These are phyloP conservation scores for Cladosporium sp. DNA, from an alignment of 2,329 filamentous ascomycete genomes.

Conservation along the genomic window DNA sequence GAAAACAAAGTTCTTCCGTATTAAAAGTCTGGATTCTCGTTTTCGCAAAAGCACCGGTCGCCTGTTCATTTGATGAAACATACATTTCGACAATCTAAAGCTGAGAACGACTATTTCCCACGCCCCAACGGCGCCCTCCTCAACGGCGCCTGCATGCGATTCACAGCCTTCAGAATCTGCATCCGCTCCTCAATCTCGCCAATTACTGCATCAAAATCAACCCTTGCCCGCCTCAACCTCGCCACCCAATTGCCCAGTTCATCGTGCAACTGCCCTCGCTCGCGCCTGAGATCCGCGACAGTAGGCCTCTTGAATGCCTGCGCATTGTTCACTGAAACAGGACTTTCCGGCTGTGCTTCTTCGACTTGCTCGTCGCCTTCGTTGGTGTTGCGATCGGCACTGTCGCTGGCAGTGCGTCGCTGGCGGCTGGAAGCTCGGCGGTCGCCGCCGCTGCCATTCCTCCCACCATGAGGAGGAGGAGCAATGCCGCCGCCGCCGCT, in stretches of 20 bases:
- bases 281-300: background rate
- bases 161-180: constrained; percentile 2
- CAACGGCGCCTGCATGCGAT: constrained; percentile 6
- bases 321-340: background rate
- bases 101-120: too few relatives aligned
- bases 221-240: background rate
- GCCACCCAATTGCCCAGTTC: background rate
- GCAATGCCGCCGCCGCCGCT: too few relatives aligned
- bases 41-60: too few relatives aligned
- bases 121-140: background rate
- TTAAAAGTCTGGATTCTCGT: too few relatives aligned
- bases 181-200: background rate
- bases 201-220: background rate
- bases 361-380: background rate
- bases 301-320: constrained; percentile 8
- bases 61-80: too few relatives aligned
- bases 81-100: too few relatives aligned
- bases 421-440: too few relatives aligned
- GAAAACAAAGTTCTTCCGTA: too few relatives aligned
- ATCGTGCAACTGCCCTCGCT: background rate
- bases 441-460: too few relatives aligned
- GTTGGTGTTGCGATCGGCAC: background rate
- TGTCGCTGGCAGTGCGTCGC: background rate
- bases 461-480: too few relatives aligned
- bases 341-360: background rate